Conservation (phyloP, 2,329 filamentous ascomycete genomes). For the Dryadomyces quercivorus region DNA sequence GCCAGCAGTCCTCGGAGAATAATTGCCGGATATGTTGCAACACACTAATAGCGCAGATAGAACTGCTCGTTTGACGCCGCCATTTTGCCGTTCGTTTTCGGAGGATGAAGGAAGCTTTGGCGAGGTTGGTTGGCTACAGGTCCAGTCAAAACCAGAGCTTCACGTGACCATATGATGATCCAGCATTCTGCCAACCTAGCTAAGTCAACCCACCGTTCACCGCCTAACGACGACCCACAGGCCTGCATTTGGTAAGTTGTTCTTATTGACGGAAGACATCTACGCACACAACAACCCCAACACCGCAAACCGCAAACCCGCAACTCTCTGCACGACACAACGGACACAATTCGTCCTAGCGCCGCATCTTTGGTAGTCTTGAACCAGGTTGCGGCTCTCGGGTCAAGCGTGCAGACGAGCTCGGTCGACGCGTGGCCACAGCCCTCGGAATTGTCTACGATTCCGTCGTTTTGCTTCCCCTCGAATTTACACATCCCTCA, state of each 20-base stretch:
- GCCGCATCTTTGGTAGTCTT: conserved; percentile 3
- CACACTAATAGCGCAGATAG: conserved; percentile 90
- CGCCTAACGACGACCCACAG: conserved; percentile 6
- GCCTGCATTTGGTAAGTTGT: conserved; percentile 13
- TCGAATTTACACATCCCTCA: neutral
- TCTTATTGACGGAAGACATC: conserved; percentile 5
- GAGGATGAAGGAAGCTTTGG: neutral
- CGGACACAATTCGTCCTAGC: neutral
- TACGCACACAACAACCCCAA: neutral
- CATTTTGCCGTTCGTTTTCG: conserved; percentile 22
- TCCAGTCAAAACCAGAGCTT: neutral
- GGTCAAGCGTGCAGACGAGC: neutral
- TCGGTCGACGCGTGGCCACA: neutral
- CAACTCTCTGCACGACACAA: neutral
- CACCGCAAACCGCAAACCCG: neutral
- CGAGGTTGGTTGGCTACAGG: neutral
- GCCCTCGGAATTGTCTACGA: neutral
- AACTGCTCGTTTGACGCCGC: conserved; percentile 67
- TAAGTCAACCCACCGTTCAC: conserved; percentile 9
- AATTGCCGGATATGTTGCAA: too few species aligned
- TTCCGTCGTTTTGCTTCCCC: neutral
- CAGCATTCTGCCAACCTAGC: conserved; percentile 9
- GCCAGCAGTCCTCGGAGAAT: conserved; percentile 23
- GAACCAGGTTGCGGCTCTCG: conserved; percentile 4
- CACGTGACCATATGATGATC: conserved; percentile 5